Evolutionary conservation across 2,329 filamentous ascomycete species (phyloP), one percentile per base, ranked within the genome.

Genomic region (Ambrosiella beaveri): DNA sequence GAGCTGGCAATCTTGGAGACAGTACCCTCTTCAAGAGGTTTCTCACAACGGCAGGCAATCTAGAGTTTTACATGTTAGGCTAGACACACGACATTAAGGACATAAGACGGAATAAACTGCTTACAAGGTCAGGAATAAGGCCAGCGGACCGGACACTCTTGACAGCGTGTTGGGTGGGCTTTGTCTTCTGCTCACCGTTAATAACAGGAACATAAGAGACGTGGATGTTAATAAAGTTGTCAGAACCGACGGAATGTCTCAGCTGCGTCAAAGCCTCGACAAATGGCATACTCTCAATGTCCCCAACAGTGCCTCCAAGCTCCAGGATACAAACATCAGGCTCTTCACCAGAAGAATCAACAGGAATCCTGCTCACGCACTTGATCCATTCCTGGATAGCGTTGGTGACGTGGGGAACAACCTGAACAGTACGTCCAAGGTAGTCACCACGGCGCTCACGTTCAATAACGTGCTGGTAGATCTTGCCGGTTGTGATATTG

Each of bases 401-500:
- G 66, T 94, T 82, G 58, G 89, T 95, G 64, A 97, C 78, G 70
- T 97, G 91, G 1, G 91, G 91, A 4, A 97, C 89, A 39, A 94
- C 85, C 70, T 96, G 89, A 13, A 94, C 85, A 15, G 90, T 89
- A 69, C 85, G 83, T 63, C 91, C 91, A 11, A 97, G 79, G 66
- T 95, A 97, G 68, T 93, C 84, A 58, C 79, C 79, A 45, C 71
- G 70, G 35, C 78, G 72, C 66, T 81, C 78, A 61, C 80, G 81
- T 66, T 89, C 81, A 65, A 95, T 89, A 57, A 96, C 90, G 65
- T 86, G 81, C 66, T 88, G 78, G 72, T 96, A 97, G 64, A 97
- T 88, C 75, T 97, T 96, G 67, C 93, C 93, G 5, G 91, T 95
- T 2, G 93, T 98, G 71, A 98, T 95, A 71, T 97, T 97, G 75